Evolutionary conservation across 2,329 filamentous ascomycete genomes (phyloP).

Genomic region (Fusarium armeniacum): DNA sequence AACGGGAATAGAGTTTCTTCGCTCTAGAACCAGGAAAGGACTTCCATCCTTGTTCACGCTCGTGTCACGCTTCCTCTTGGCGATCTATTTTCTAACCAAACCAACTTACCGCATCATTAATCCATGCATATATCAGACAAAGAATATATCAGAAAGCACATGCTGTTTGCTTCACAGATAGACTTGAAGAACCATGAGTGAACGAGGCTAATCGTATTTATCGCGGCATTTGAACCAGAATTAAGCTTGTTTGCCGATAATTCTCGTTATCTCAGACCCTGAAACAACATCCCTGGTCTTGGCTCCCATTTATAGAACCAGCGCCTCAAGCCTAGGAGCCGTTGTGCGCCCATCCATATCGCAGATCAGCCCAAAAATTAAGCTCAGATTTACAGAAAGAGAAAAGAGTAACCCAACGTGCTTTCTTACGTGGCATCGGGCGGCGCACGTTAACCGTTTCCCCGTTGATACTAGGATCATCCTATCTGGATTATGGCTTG

Average conservation of each 20-base stretch:
- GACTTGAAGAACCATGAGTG: not conserved
- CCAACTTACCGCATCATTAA: not conserved
- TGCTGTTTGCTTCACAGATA: conserved; percentile 14
- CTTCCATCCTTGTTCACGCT: conserved; percentile 28
- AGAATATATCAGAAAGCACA: conserved; percentile 10
- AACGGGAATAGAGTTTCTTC: conserved; percentile 5
- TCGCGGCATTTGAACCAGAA: conserved; percentile 5
- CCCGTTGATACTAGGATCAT: conserved; percentile 36
- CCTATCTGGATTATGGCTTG: conserved; percentile 21
- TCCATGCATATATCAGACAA: conserved; percentile 13
- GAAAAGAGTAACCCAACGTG: conserved; percentile 8
- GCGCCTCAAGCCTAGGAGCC: conserved; percentile 24
- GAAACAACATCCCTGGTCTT: conserved; percentile 5
- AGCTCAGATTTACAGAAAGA: conserved; percentile 10
- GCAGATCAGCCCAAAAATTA: conserved; percentile 24
- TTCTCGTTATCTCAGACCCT: not conserved
- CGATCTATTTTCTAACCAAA: conserved; percentile 25
- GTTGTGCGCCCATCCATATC: conserved; percentile 20
- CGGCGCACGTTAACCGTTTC: conserved; percentile 38
- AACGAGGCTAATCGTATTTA: conserved; percentile 1
- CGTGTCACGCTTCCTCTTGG: conserved; percentile 20
- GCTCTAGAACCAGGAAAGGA: conserved; percentile 20
- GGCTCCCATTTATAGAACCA: conserved; percentile 46
- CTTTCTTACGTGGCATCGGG: conserved; percentile 43
- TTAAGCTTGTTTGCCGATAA: conserved; percentile 16